phyloP scores from a whole-genome alignment of 2,329 filamentous ascomycete genomes.

The Pseudohalonectria lignicola region DNA sequence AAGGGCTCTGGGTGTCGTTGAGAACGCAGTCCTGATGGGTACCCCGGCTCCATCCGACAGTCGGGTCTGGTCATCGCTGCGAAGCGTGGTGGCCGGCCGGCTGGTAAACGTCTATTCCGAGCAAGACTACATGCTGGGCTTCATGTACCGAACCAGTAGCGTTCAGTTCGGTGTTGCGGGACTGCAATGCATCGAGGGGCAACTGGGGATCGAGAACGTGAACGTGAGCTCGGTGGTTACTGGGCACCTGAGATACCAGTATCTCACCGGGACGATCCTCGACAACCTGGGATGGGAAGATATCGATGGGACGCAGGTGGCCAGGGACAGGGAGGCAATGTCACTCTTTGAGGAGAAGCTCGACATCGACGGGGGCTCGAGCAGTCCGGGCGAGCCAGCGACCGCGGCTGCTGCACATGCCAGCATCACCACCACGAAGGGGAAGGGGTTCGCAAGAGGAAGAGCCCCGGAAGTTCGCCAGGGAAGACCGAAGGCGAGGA shows the following conservation, averaged over 20 bases:
- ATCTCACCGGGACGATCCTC: conserved; percentile 55
- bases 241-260: conserved; percentile 61
- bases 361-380: neutral
- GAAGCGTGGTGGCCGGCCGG: conserved; percentile 68
- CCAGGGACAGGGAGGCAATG: conserved; percentile 18
- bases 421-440: neutral
- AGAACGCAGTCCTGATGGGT: conserved; percentile 78
- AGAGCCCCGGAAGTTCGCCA: no score
- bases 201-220: conserved; percentile 56
- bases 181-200: conserved; percentile 60
- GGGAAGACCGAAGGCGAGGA: no score
- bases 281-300: conserved; percentile 60
- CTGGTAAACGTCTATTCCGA: conserved; percentile 86
- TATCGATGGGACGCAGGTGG: conserved; percentile 31
- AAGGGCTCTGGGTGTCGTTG: conserved; percentile 74
- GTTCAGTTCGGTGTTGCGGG: conserved; percentile 79
- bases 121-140: conserved; percentile 79
- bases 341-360: conserved; percentile 13
- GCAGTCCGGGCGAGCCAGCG: neutral
- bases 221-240: conserved; percentile 54
- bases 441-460: no score
- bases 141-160: conserved; percentile 74
- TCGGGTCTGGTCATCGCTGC: conserved; percentile 65
- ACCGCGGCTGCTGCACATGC: neutral
- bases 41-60: conserved; percentile 64